Base-by-base conservation (phyloP, 345 rosid genomes). In the Cardiospermum halicacabum region DNA sequence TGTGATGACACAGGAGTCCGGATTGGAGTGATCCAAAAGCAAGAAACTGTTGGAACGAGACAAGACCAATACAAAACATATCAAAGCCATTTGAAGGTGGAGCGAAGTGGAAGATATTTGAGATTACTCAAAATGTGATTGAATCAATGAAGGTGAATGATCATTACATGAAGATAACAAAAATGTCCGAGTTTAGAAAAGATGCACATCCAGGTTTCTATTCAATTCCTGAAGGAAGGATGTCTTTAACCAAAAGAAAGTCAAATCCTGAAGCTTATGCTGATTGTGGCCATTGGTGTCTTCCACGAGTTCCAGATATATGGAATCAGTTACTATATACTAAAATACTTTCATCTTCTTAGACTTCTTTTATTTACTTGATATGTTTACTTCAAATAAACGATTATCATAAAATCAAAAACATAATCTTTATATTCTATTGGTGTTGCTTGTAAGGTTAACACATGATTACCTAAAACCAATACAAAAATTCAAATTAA, bases 281-380 rank as follows among this genome's bases (percentile, higher is more conserved):
- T 0, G 98, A 93, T 65, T 93, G 98, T 69, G 87, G 88, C 68
- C 98, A 93, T 49, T 93, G 98, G 98, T 93, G 98, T 62, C 90
- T 93, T 37, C 98, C 97, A 0, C 97, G 98, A 13, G 65, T 93
- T 47, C 98, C 96, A 5, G 98, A 93, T 63, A 86, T 89, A 0
- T 90, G 97, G 98, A 93, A 93, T 9, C 97, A 93, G 69, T 84
- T 93, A 65, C 66, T 93, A 24, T 93, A 88, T 67, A 49, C 94
- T 5, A 93, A 82, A 48, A 89, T 91, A 25, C 77, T 91, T 39
- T 74, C 93, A 26, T 45, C 37, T 27, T 47, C 39, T 34, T 34
- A 34, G 39, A 34, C 3, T 34, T 34, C 39, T 34, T 34, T n/a
- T 34, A 5, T 7, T 34, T 0, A 3, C 10, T 34, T n/a, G n/a